A percentile compares a stretch with the other conserved stretches of the same genome.
phyloP scores from a whole-genome alignment of 495 filamentous ascomycete genomes.

The Neurospora sp. region DNA sequence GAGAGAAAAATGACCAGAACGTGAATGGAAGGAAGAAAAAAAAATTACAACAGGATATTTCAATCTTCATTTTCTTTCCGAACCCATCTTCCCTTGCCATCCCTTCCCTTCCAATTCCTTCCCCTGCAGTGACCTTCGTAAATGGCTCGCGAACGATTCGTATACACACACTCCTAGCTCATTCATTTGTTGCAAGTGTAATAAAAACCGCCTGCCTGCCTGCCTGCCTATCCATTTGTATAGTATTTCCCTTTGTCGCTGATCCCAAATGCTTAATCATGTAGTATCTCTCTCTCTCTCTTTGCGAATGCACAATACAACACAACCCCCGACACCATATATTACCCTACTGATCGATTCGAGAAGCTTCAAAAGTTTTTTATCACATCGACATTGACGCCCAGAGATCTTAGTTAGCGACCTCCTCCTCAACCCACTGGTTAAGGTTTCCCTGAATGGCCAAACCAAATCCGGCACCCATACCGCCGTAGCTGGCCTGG shows the following conservation, averaged over 20 bases:
- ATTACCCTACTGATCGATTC: background rate
- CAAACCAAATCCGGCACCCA: conserved; percentile 39
- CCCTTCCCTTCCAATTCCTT: background rate
- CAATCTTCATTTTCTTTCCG: conserved; percentile 1
- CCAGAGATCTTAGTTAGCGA: conserved; percentile 30
- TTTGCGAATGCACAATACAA: background rate
- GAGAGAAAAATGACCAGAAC: conserved; percentile 2
- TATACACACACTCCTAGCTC: background rate
- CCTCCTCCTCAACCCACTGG: conserved; percentile 49
- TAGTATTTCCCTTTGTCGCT: background rate
- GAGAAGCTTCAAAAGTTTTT: background rate
- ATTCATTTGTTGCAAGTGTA: background rate
- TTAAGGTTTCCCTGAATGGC: conserved; percentile 43
- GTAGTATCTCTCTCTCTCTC: background rate
- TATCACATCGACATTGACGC: background rate
- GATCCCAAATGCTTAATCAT: background rate
- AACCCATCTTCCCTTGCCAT: background rate
- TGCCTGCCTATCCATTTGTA: background rate
- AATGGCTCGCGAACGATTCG: background rate
- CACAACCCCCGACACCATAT: background rate
- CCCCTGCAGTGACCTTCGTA: background rate
- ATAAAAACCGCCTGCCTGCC: background rate
- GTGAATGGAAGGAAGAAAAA: conserved; percentile 7
- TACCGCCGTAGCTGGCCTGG: conserved; percentile 44
- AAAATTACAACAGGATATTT: conserved; percentile 13